phyloP scores from a whole-genome alignment of 306 rosid species.

The Boehmeria nivea region DNA sequence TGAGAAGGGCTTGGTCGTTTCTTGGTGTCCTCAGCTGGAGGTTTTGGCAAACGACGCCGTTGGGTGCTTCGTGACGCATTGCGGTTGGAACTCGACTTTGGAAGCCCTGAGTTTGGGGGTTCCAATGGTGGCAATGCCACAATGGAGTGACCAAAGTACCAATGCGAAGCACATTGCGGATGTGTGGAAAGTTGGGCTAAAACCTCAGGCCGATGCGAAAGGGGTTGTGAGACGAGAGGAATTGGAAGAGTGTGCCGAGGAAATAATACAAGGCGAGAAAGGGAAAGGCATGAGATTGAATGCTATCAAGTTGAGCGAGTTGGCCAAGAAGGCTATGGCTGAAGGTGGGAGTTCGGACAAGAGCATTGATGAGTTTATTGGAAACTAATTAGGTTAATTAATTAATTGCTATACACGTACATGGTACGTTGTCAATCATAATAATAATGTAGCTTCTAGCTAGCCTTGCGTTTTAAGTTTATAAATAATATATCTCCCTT shows the following conservation, averaged over 20 bases:
- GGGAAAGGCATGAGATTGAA: conserved; percentile 1
- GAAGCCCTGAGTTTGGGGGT: conserved; percentile 19
- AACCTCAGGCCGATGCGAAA: neutral
- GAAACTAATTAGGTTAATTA: too few species aligned
- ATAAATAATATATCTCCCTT: too few species aligned
- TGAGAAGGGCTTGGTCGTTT: conserved; percentile 5
- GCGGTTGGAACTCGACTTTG: conserved; percentile 11
- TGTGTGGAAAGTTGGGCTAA: conserved; percentile 20
- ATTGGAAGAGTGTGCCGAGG: neutral
- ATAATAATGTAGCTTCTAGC: too few species aligned
- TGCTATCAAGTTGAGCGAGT: conserved; percentile 2
- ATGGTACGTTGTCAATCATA: too few species aligned
- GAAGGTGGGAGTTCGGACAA: conserved; percentile 12
- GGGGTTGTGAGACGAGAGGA: conserved; percentile 13
- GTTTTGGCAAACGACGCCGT: neutral
- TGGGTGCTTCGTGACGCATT: conserved; percentile 13
- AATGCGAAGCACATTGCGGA: conserved; percentile 14
- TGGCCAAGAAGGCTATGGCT: neutral
- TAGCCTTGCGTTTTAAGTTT: too few species aligned
- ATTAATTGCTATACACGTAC: too few species aligned
- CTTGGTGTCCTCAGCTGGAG: conserved; percentile 5
- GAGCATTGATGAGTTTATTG: conserved; percentile 10
- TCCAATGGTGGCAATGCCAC: conserved; percentile 12
- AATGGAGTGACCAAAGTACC: conserved; percentile 16
- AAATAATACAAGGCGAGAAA: conserved; percentile 13